A percentile compares a stretch with the other conserved stretches of the same genome.
These are phyloP conservation scores for Gastrodia elata DNA, from an alignment of 106 monocot genomes.

Conservation along the genomic window DNA sequence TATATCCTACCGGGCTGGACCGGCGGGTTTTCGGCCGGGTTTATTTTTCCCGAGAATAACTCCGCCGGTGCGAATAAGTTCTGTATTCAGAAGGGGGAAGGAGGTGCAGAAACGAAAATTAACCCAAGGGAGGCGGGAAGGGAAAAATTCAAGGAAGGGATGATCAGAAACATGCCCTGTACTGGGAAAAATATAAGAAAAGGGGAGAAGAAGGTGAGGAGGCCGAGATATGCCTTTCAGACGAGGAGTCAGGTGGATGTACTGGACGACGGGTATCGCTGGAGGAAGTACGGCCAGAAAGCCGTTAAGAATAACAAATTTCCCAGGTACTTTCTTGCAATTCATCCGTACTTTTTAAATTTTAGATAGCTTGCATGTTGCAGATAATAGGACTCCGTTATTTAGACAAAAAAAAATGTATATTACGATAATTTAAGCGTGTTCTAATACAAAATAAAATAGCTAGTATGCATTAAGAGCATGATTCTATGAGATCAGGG, in stretches of 20 bases:
- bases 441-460: too few species aligned
- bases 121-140: neutral
- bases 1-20: neutral
- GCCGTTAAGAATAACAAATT: conserved; percentile 91
- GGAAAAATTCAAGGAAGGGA: neutral
- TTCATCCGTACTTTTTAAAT: too few species aligned
- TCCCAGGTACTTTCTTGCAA: conserved; percentile 60
- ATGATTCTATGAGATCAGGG: too few species aligned
- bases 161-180: neutral
- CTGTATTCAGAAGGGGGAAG: neutral
- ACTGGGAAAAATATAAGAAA: conserved; percentile 26
- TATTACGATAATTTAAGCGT: too few species aligned
- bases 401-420: too few species aligned
- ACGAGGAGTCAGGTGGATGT: conserved; percentile 92
- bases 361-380: too few species aligned
- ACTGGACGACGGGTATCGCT: conserved; percentile 89
- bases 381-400: too few species aligned
- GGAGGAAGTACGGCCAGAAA: conserved; percentile 99
- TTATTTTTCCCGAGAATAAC: too few species aligned
- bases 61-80: too few species aligned
- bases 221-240: conserved; percentile 61
- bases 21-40: neutral
- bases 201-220: conserved; percentile 55
- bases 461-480: too few species aligned
- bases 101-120: too few species aligned